phyloP scores from a whole-genome alignment of 176 grass and related monocot genomes.

The Eleusine indica region DNA sequence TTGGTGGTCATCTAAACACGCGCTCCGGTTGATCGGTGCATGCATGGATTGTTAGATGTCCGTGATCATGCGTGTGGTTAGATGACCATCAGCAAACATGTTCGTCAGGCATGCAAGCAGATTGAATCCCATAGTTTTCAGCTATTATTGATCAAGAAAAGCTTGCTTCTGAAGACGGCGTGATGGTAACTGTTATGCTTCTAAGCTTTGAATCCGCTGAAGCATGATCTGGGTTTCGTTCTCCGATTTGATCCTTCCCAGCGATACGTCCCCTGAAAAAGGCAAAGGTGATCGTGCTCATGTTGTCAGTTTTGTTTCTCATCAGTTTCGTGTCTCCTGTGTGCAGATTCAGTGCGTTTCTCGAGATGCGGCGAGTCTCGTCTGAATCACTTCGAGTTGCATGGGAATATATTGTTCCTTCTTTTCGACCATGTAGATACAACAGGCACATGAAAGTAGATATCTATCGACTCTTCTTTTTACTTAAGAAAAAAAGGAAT shows the following conservation, averaged over 20 bases:
- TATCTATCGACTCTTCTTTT: no score
- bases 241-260: not conserved
- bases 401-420: not conserved
- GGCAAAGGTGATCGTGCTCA: not conserved
- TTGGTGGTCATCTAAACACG: slow-evolving; percentile 41
- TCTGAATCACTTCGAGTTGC: not conserved
- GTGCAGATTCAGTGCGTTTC: not conserved
- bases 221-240: not conserved
- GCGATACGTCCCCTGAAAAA: not conserved
- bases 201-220: not conserved
- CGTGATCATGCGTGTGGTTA: slow-evolving; percentile 41
- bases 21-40: not conserved
- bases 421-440: not conserved
- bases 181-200: not conserved
- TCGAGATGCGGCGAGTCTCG: not conserved
- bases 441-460: no score
- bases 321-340: not conserved
- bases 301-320: not conserved
- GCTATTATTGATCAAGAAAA: not conserved
- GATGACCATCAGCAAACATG: slow-evolving; percentile 81
- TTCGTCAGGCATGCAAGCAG: slow-evolving; percentile 25
- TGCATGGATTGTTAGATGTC: not conserved
- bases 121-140: not conserved
- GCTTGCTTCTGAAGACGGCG: not conserved
- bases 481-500: no score